phyloP scores from a whole-genome alignment of 176 grass and related monocot species.

The Coix lacrymajobi region DNA sequence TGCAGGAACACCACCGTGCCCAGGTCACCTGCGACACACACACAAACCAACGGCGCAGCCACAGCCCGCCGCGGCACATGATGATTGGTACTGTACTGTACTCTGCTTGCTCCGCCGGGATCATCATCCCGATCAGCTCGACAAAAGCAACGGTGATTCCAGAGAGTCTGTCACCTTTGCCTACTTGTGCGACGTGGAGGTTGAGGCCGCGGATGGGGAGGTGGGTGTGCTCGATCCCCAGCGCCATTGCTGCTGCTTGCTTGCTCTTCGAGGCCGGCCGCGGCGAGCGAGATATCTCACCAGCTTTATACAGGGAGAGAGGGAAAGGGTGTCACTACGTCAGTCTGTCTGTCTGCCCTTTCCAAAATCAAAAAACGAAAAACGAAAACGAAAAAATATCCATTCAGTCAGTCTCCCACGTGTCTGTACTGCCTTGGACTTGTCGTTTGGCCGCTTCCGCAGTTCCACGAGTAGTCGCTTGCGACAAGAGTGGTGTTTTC shows the following conservation, averaged over 20 bases:
- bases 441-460: not conserved
- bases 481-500: not conserved
- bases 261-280: not conserved
- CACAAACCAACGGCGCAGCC: not conserved
- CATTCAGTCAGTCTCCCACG: not conserved
- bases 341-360: not conserved
- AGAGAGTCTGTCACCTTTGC: not conserved
- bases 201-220: conserved; percentile 23
- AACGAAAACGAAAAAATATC: too few relatives aligned
- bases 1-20: conserved; percentile 47
- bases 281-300: not conserved
- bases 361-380: too few relatives aligned
- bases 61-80: too few relatives aligned
- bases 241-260: not conserved
- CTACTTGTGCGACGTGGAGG: conserved; percentile 31
- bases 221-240: conserved; percentile 1
- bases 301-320: not conserved
- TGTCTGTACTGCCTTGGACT: not conserved
- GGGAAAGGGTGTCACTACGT: too few relatives aligned
- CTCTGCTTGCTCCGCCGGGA: not conserved
- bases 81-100: not conserved
- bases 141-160: not conserved
- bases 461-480: too few relatives aligned
- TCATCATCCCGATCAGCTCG: not conserved
- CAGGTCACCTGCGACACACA: conserved; percentile 1